Evolutionary conservation across 2,329 filamentous ascomycete species (phyloP), one percentile per base, ranked within the genome.

Genomic region (Aureobasidium sp.): DNA sequence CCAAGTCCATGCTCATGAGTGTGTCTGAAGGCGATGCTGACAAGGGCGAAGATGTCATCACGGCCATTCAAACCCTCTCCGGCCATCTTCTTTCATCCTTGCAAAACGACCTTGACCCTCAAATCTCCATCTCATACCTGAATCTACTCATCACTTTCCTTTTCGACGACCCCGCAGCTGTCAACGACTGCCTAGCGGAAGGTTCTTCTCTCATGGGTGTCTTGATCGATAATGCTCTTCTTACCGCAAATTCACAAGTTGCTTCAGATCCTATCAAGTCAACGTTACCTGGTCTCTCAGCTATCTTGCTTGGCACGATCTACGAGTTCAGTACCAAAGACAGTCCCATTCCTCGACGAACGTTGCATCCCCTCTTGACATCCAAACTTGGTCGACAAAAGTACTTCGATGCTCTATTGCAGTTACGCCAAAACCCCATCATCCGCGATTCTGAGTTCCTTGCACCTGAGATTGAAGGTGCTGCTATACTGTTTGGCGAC

Each of bases 271-370:
- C 65, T 32, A 84, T 84, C 13, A 86, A 85, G 63, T 78, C 83
- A 25, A 78, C 96, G 36, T 81, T 93, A 14, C 88, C 90, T 66
- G 94, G 94, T 2, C 80, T 99, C 13, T 91, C 89, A 71, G 88
- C 91, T 16, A 85, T 91, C 71, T 77, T 99, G 0, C 80, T 97
- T 1, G 94, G 93, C 10, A 87, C 95, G 25, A 82, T 94, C 5
- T 99, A 97, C 72, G 94, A 99, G 70, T 99, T 97, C 70, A 97
- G 93, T 10, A 97, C 93, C 0, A 96, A 96, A 71, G 94, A 99
- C 74, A 97, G 93, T 0, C 91, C 94, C 0, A 87, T 99, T 57
- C 84, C 93, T 6, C 83, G 94, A 64, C 81, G 85, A 29, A 92
- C 88, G 10, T 77, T 99, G 48, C 89, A 96, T 69, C 85, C 88